Base-by-base conservation (phyloP, 78 protist genomes). In the Cavenderia fasciculata region DNA sequence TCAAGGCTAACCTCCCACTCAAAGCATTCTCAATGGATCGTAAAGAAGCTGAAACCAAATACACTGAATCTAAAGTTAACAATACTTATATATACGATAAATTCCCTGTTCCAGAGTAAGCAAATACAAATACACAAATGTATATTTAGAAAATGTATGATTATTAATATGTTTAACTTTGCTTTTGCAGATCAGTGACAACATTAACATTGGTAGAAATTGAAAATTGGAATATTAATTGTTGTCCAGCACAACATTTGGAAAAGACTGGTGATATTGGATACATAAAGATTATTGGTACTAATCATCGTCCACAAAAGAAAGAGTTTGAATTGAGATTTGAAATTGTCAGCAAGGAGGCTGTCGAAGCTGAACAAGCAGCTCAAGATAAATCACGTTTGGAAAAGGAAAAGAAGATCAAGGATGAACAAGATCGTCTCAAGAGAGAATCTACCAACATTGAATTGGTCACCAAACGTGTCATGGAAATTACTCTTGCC, bases 61-160 rank as follows among this genome's bases (percentile, higher is more conserved):
- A 82, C 41, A 49, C 47, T 31, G 40, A 59, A 68, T 40, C 52
- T n/a, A 25, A 36, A 34, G 90, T 82, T 29, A 82, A 82, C 29
- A 82, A 69, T 43, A 82, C 90, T 18, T 82, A 31, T n/a, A 82
- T 82, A n/a, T 82, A 82, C 68, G 90, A 82, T 68, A 82, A 82
- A 68, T 68, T 69, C 70, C 90, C 90, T n/a, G 90, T 82, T 16
- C 76, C 76, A 68, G 90, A 82, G 90, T 82, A 82, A 51, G 29
- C 36, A 51, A 16, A 34, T 21, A 46, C n/a, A n/a, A n/a, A n/a
- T n/a, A n/a, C n/a, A n/a, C n/a, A n/a, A n/a, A n/a, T n/a, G n/a
- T n/a, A n/a, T n/a, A n/a, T n/a, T n/a, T n/a, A n/a, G n/a, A 18
- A n/a, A 16, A 70, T 18, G 29, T 34, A 16, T 33, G 6, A 34